Percentiles rank a stretch among this genome's conserved stretches.
Conservation (phyloP, 176 grass and related monocot genomes). For the Lolium multiflorum region DNA sequence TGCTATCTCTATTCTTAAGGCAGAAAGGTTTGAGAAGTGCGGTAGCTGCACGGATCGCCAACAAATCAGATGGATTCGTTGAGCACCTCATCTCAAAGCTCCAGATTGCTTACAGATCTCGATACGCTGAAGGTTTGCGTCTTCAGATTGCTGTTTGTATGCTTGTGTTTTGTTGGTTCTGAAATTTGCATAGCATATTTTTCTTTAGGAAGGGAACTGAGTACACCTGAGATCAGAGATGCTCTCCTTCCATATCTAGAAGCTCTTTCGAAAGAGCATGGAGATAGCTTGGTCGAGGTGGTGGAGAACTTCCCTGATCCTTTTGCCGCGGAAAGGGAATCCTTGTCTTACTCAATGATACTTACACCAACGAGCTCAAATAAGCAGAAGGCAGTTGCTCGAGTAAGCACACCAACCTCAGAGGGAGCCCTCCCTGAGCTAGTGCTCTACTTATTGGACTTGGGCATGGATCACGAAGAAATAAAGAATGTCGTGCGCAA, state of each 20-base stretch:
- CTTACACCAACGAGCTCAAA: slow-evolving; percentile 60
- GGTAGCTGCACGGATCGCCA: slow-evolving; percentile 68
- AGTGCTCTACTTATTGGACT: slow-evolving; percentile 70
- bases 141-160: neutral
- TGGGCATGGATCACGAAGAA: slow-evolving; percentile 69
- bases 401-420: slow-evolving; percentile 56
- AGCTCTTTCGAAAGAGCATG: slow-evolving; percentile 71
- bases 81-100: slow-evolving; percentile 81
- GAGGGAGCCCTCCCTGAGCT: slow-evolving; percentile 62
- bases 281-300: slow-evolving; percentile 64
- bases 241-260: slow-evolving; percentile 71
- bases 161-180: slow-evolving; percentile 6
- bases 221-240: slow-evolving; percentile 88
- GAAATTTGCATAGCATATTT: slow-evolving; percentile 21
- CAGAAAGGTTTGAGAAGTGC: slow-evolving; percentile 84
- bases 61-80: slow-evolving; percentile 88
- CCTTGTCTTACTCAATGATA: slow-evolving; percentile 40
- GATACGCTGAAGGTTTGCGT: slow-evolving; percentile 79
- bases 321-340: slow-evolving; percentile 52
- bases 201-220: slow-evolving; percentile 86
- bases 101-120: slow-evolving; percentile 74
- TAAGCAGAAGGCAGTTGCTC: slow-evolving; percentile 76
- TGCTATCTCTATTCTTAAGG: slow-evolving; percentile 82
- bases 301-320: slow-evolving; percentile 84
- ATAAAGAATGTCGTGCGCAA: slow-evolving; percentile 63